A percentile compares a stretch with the other conserved stretches of the same genome.
phyloP scores from a whole-genome alignment of 1,284 basidiomycete genomes.

The Naganishia albida region DNA sequence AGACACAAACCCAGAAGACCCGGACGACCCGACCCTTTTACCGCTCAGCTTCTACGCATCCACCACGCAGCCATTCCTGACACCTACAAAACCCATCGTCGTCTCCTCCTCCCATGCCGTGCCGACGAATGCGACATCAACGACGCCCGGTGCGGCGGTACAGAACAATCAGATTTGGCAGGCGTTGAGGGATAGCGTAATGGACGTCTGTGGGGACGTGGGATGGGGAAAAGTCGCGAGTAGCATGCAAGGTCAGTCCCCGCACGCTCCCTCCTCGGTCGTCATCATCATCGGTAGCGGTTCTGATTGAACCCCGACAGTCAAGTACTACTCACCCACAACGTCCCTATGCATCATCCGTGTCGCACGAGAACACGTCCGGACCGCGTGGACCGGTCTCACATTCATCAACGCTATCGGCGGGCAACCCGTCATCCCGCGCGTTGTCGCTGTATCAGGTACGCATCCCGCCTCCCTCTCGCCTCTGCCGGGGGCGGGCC shows the following conservation, averaged over 20 bases:
- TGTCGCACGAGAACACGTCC: conserved; percentile 71
- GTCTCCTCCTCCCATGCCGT: conserved; percentile 2
- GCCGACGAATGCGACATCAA: conserved; percentile 23
- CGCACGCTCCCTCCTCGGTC: neutral
- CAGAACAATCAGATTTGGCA: conserved; percentile 61
- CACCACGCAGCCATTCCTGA: conserved; percentile 16
- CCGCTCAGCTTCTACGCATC: conserved; percentile 28
- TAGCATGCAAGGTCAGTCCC: conserved; percentile 63
- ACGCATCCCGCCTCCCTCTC: conserved; percentile 34
- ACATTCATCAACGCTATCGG: conserved; percentile 66
- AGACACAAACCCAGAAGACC: conserved; percentile 14
- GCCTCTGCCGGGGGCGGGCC: neutral
- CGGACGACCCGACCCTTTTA: conserved; percentile 21
- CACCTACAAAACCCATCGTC: conserved; percentile 28
- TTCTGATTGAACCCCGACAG: conserved; percentile 50
- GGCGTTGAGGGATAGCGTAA: conserved; percentile 68
- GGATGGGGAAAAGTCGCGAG: conserved; percentile 75
- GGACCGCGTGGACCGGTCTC: conserved; percentile 69
- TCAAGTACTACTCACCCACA: conserved; percentile 76
- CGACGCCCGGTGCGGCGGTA: conserved; percentile 24
- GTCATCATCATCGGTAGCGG: neutral
- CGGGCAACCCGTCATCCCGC: conserved; percentile 62
- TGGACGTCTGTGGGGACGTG: conserved; percentile 70
- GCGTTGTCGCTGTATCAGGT: conserved; percentile 75
- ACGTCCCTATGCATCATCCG: conserved; percentile 76